These are phyloP conservation scores for Mitragyna speciosa DNA, from an alignment of 257 asterid species.

Conservation along the genomic window DNA sequence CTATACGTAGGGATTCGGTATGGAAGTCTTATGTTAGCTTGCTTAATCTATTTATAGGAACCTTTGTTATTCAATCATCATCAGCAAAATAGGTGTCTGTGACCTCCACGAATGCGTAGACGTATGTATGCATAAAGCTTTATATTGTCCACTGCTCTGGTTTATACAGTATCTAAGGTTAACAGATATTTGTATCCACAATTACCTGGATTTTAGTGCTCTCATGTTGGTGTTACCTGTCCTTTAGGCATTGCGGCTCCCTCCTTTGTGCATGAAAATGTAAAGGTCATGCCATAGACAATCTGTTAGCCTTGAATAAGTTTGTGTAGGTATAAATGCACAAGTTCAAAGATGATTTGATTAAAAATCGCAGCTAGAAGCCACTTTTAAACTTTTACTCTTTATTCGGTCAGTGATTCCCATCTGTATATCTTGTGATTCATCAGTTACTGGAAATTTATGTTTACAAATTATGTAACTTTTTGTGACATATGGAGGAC, in stretches of 20 bases:
- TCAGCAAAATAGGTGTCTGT: background rate
- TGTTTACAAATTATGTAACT: background rate
- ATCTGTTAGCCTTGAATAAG: background rate
- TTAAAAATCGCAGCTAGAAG: background rate
- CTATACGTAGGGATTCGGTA: constrained; percentile 74
- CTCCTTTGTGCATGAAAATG: too few relatives aligned
- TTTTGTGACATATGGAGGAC: background rate
- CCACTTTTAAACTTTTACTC: background rate
- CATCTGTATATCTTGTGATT: background rate
- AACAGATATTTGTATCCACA: background rate
- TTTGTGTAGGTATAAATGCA: background rate
- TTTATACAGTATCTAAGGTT: background rate
- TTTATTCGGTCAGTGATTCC: background rate
- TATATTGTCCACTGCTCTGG: too few relatives aligned
- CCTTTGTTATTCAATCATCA: background rate
- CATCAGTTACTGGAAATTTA: background rate
- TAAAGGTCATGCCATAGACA: background rate
- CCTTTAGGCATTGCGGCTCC: background rate
- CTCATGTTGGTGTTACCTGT: background rate
- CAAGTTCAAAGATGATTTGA: background rate
- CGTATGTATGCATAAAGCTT: background rate
- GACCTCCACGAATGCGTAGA: background rate
- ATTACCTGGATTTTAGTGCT: background rate
- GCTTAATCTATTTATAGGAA: background rate
- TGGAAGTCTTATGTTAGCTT: constrained; percentile 18